Conservation (phyloP, 2,329 filamentous ascomycete genomes). For the Diaporthe ampelina region DNA sequence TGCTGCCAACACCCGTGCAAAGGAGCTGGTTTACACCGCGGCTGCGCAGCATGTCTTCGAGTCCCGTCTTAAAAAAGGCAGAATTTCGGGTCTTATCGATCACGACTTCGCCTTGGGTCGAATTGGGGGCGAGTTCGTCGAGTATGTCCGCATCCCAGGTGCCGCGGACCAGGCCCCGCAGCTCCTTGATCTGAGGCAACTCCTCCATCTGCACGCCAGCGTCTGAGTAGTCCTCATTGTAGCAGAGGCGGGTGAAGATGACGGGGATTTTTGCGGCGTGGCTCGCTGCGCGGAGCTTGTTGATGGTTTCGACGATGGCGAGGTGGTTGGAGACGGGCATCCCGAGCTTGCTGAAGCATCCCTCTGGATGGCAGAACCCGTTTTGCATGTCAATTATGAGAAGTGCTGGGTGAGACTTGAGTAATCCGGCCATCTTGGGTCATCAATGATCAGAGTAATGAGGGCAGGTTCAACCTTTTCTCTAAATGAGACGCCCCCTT, state of each 20-base stretch:
- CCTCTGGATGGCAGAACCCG: not conserved
- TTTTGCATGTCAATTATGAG: conserved; percentile 1
- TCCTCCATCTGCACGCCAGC: conserved; percentile 5
- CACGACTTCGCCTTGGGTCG: not conserved
- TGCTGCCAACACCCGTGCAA: not conserved
- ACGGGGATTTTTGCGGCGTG: conserved; percentile 6
- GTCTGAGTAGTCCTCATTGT: conserved; percentile 12
- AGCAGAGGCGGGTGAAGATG: conserved; percentile 10
- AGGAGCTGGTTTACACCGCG: not conserved
- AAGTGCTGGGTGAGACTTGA: conserved; percentile 5
- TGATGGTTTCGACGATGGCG: conserved; percentile 10
- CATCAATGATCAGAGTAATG: not conserved
- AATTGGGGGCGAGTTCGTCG: not conserved
- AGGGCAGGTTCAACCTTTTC: no score
- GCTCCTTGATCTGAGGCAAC: not conserved
- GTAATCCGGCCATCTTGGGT: not conserved
- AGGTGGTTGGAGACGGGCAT: conserved; percentile 16
- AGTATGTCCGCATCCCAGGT: not conserved
- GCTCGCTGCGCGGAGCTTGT: conserved; percentile 11
- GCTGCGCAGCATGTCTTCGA: not conserved
- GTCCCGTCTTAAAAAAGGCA: not conserved
- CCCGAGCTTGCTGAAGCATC: conserved; percentile 5
- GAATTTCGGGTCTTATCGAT: conserved; percentile 5
- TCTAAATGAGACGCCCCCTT: not conserved
- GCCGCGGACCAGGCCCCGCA: not conserved